A percentile compares a stretch with the other conserved stretches of the same genome.
Evolutionary conservation across 2,329 filamentous ascomycete species (phyloP).

Genomic region (Atkinsonella hypoxylon): DNA sequence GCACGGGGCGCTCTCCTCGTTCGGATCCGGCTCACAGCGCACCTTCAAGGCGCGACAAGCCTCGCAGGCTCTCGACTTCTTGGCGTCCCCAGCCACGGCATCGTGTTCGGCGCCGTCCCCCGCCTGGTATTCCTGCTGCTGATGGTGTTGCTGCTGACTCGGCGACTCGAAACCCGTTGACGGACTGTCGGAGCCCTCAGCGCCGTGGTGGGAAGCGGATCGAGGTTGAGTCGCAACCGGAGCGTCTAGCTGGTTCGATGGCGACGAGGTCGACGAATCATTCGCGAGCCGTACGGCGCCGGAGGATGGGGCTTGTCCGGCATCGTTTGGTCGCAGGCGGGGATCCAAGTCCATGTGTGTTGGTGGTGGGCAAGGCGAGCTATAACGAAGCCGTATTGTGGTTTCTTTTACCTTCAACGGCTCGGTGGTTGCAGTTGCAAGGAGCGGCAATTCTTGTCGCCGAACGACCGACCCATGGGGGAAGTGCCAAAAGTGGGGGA

Average conservation of each 20-base stretch:
- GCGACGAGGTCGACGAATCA: conserved; percentile 10
- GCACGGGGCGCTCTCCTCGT: conserved; percentile 51
- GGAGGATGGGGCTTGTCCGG: conserved; percentile 11
- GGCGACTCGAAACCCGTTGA: neutral
- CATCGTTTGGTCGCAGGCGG: conserved; percentile 15
- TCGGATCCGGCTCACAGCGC: conserved; percentile 66
- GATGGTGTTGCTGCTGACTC: conserved; percentile 8
- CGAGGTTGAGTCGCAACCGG: neutral
- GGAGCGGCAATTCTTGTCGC: conserved; percentile 18
- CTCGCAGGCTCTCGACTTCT: conserved; percentile 62
- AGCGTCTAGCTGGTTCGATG: conserved; percentile 6
- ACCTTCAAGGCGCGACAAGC: conserved; percentile 69
- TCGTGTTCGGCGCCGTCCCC: conserved; percentile 1
- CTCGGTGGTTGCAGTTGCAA: neutral
- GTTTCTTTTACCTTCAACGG: neutral
- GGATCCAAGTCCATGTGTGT: conserved; percentile 23
- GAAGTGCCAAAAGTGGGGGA: no score
- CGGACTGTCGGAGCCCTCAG: conserved; percentile 10
- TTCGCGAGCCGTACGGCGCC: neutral
- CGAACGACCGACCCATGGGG: conserved; percentile 16
- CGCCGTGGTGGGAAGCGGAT: conserved; percentile 8
- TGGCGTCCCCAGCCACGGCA: conserved; percentile 35
- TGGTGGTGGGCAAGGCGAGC: neutral
- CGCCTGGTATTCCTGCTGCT: conserved; percentile 6
- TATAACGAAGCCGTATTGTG: neutral